Conservation (phyloP, 345 rosid species). For the Luvunga scandens region DNA sequence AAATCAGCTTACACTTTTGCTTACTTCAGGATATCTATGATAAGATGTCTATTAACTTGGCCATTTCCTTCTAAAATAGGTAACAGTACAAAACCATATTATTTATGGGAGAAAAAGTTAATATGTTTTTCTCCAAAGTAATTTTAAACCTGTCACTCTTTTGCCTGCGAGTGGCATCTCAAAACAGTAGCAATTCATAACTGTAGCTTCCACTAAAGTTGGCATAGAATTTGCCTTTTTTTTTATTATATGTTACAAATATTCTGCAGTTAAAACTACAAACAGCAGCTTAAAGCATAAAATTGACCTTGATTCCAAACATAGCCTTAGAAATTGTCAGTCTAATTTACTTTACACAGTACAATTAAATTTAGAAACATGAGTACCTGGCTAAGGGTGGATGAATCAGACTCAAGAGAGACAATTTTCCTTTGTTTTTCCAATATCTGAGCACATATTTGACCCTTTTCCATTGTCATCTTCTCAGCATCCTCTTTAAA, state of each 20-base stretch:
- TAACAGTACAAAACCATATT: neutral
- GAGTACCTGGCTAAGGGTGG: slow-evolving; percentile 59
- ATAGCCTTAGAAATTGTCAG: neutral
- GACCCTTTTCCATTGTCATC: slow-evolving; percentile 51
- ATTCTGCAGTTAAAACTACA: neutral
- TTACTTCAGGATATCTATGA: neutral
- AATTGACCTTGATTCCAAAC: neutral
- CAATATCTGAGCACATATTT: slow-evolving; percentile 53
- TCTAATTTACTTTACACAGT: neutral
- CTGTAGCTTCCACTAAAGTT: too few species aligned
- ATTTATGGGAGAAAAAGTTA: too few species aligned
- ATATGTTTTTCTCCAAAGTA: too few species aligned
- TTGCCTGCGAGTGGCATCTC: too few species aligned
- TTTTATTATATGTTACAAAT: neutral
- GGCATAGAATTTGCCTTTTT: too few species aligned
- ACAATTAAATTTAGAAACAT: neutral
- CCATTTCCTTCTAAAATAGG: neutral
- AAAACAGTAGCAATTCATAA: too few species aligned
- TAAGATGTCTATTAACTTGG: neutral
- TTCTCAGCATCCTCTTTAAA: slow-evolving; percentile 49
- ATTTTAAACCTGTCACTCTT: too few species aligned
- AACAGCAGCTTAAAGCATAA: neutral
- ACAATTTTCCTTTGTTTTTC: slow-evolving; percentile 53
- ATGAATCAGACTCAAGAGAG: slow-evolving; percentile 55
- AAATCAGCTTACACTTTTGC: neutral